Evolutionary conservation across 2,329 filamentous ascomycete species (phyloP).

Genomic region (Colletotrichum sp.): DNA sequence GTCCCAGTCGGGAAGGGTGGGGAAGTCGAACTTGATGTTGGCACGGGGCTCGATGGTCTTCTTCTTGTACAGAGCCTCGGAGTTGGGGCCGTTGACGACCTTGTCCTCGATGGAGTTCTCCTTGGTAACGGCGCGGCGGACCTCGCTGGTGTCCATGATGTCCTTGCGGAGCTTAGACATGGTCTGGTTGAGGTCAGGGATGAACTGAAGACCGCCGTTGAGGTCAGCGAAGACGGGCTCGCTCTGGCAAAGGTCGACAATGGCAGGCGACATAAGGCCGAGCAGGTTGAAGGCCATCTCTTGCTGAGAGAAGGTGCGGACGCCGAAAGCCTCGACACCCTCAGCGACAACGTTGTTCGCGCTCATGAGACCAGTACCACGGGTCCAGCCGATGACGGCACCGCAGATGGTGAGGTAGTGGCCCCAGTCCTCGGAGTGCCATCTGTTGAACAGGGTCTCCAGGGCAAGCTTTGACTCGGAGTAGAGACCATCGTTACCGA

Average conservation of each 20-base stretch:
- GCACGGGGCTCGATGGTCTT: constrained; percentile 91
- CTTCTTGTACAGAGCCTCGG: constrained; percentile 93
- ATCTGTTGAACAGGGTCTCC: constrained; percentile 97
- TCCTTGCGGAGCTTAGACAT: constrained; percentile 95
- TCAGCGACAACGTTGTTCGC: constrained; percentile 98
- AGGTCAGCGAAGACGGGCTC: constrained; percentile 97
- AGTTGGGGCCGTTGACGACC: constrained; percentile 92
- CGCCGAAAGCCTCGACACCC: constrained; percentile 94
- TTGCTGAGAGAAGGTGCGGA: constrained; percentile 97
- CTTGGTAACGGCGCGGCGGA: constrained; percentile 91
- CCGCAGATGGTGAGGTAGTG: constrained; percentile 98
- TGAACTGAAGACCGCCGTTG: constrained; percentile 97
- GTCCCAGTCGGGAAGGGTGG: constrained; percentile 88
- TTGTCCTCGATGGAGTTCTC: constrained; percentile 97
- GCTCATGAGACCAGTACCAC: constrained; percentile 96
- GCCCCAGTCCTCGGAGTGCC: constrained; percentile 97
- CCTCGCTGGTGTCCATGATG: constrained; percentile 92
- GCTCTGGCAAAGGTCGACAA: constrained; percentile 93
- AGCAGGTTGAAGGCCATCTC: constrained; percentile 99
- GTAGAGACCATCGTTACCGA: constrained; percentile 97
- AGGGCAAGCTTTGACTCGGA: constrained; percentile 97
- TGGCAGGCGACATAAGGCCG: constrained; percentile 90
- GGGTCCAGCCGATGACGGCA: constrained; percentile 98
- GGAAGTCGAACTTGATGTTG: constrained; percentile 98
- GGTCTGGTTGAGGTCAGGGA: constrained; percentile 90